phyloP scores from a whole-genome alignment of 1,139 yeast species.

The Hanseniaspora uvarum region DNA sequence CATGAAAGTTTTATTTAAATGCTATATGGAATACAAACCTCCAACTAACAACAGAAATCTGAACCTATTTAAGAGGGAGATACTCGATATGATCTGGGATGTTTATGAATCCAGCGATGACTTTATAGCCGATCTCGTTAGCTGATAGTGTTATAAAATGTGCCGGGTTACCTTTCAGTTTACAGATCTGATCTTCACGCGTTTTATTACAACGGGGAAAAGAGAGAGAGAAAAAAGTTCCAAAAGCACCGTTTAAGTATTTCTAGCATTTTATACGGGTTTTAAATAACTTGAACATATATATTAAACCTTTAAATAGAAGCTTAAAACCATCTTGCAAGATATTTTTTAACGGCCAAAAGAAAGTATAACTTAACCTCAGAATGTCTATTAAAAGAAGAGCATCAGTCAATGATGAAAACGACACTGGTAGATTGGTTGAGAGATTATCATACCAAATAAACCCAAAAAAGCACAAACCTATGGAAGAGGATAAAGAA shows the following conservation, averaged over 20 bases:
- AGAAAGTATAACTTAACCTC: too few relatives aligned
- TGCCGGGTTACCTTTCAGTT: too few relatives aligned
- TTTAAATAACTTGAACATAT: too few relatives aligned
- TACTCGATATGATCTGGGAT: slow-evolving; percentile 26
- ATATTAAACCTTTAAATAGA: too few relatives aligned
- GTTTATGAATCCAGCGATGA: slow-evolving; percentile 25
- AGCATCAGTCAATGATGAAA: neutral
- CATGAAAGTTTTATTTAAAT: slow-evolving; percentile 25
- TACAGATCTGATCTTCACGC: too few relatives aligned
- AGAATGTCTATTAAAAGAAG: slow-evolving; percentile 15
- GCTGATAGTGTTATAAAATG: neutral
- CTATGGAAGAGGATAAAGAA: neutral
- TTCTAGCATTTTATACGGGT: too few relatives aligned
- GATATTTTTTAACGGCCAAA: too few relatives aligned
- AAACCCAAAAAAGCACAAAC: neutral
- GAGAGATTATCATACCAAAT: slow-evolving; percentile 9
- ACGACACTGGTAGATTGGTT: neutral
- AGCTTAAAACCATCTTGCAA: too few relatives aligned
- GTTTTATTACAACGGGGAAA: too few relatives aligned
- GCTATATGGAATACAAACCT: slow-evolving; percentile 29
- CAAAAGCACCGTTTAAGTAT: too few relatives aligned
- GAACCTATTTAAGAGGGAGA: slow-evolving; percentile 25
- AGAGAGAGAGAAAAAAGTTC: too few relatives aligned
- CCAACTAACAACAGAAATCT: slow-evolving; percentile 27
- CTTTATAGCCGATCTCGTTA: slow-evolving; percentile 23